Conservation (phyloP, 2,329 filamentous ascomycete species). For the Claviceps capensis region DNA sequence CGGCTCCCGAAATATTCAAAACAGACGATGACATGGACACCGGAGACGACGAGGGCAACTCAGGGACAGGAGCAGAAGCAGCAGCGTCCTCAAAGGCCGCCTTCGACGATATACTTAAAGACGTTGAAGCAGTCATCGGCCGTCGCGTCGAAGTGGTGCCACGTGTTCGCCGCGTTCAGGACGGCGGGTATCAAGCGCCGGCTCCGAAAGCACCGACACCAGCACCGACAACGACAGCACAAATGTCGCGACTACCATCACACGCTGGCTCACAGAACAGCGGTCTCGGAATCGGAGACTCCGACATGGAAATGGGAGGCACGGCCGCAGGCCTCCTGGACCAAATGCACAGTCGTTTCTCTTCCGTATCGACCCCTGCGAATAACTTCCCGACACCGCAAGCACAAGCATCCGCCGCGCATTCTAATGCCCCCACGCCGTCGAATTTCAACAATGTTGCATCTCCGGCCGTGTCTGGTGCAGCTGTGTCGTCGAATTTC, state of each 20-base stretch:
- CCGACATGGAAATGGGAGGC: constrained; percentile 51
- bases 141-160: constrained; percentile 51
- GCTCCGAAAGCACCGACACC: constrained; percentile 26
- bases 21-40: constrained; percentile 43
- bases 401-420: constrained; percentile 38
- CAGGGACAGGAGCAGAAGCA: constrained; percentile 8
- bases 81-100: constrained; percentile 30
- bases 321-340: constrained; percentile 53
- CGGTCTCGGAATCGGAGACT: constrained; percentile 42
- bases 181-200: constrained; percentile 60
- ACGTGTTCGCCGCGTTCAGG: constrained; percentile 57
- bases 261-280: constrained; percentile 42
- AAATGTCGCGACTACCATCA: constrained; percentile 39
- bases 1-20: constrained; percentile 47
- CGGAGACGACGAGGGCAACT: constrained; percentile 30
- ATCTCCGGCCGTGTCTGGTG: constrained; percentile 25
- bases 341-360: constrained; percentile 51
- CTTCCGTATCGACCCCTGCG: constrained; percentile 44
- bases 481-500: not conserved
- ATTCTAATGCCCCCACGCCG: constrained; percentile 45
- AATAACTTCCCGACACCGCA: constrained; percentile 50
- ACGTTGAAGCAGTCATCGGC: constrained; percentile 59
- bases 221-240: constrained; percentile 10
- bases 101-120: constrained; percentile 59
- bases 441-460: constrained; percentile 29